Evolutionary conservation across 2,329 filamentous ascomycete species (phyloP).

Genomic region (Talaromyces albobiverticillius): DNA sequence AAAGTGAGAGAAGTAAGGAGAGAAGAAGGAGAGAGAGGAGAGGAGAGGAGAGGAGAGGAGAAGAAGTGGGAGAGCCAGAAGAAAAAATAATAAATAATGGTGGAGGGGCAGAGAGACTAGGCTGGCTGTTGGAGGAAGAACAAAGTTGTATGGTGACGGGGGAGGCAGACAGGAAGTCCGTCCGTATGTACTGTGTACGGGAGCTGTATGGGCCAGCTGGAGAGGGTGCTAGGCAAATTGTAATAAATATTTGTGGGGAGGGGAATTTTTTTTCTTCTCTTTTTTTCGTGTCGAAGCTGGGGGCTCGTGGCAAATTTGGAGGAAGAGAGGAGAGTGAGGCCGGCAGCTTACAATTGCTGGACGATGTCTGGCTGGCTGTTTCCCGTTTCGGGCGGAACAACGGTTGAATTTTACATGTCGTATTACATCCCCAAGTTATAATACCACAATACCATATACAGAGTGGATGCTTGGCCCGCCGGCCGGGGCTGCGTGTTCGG

Average conservation of each 20-base stretch:
- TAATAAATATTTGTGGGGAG: not conserved
- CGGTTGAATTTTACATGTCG: too few relatives aligned
- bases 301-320: conserved; percentile 9
- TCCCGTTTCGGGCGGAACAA: conserved; percentile 4
- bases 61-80: not conserved
- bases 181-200: too few relatives aligned
- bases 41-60: not conserved
- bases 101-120: conserved; percentile 9
- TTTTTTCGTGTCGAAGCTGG: not conserved
- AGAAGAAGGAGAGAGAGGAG: not conserved
- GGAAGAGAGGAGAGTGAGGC: too few relatives aligned
- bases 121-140: conserved; percentile 1
- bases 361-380: conserved; percentile 3
- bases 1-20: not conserved
- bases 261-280: not conserved
- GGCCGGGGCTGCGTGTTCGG: too few relatives aligned
- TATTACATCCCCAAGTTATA: too few relatives aligned
- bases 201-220: too few relatives aligned
- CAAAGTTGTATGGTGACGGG: too few relatives aligned
- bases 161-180: too few relatives aligned
- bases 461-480: too few relatives aligned
- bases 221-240: not conserved
- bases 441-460: too few relatives aligned
- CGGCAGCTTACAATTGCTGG: conserved; percentile 6
- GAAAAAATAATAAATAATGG: conserved; percentile 11